Percentiles rank a stretch among this genome's conserved stretches.
phyloP scores from a whole-genome alignment of 148 eudicot genomes.

The Spergularia bocconei region DNA sequence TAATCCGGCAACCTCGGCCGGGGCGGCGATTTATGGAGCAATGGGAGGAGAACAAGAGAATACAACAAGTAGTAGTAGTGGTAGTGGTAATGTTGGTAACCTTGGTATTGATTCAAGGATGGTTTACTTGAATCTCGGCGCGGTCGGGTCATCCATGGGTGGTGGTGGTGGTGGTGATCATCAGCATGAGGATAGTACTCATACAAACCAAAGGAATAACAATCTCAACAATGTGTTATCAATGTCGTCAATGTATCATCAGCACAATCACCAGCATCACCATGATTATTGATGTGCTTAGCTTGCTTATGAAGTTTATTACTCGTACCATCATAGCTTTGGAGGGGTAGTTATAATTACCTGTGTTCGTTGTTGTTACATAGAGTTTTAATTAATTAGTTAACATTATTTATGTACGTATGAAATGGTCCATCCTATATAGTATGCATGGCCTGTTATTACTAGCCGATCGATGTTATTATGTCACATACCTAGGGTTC shows the following conservation, averaged over 20 bases:
- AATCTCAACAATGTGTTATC: background rate
- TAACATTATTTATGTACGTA: background rate
- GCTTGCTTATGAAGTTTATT: background rate
- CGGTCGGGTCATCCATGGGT: constrained; percentile 27
- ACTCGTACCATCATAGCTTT: background rate
- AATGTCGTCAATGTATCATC: constrained; percentile 24
- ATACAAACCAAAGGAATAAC: constrained; percentile 22
- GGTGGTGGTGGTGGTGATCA: constrained; percentile 8
- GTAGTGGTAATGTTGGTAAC: constrained; percentile 44
- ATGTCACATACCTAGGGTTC: constrained; percentile 19
- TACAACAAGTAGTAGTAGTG: constrained; percentile 29
- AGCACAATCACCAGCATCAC: constrained; percentile 31
- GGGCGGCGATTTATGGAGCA: constrained; percentile 15
- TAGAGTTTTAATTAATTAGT: background rate
- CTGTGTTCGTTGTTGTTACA: too few relatives aligned
- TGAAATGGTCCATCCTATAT: background rate
- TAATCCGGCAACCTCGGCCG: background rate
- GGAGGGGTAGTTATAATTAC: background rate
- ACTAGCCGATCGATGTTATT: background rate
- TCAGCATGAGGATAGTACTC: constrained; percentile 22
- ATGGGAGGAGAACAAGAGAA: constrained; percentile 29
- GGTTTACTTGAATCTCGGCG: constrained; percentile 74
- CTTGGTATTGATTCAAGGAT: constrained; percentile 64
- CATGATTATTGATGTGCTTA: constrained; percentile 19
- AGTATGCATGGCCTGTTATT: background rate